These are phyloP conservation scores for Cladorrhinum sp. DNA, from an alignment of 2,329 filamentous ascomycete species.

Conservation along the genomic window DNA sequence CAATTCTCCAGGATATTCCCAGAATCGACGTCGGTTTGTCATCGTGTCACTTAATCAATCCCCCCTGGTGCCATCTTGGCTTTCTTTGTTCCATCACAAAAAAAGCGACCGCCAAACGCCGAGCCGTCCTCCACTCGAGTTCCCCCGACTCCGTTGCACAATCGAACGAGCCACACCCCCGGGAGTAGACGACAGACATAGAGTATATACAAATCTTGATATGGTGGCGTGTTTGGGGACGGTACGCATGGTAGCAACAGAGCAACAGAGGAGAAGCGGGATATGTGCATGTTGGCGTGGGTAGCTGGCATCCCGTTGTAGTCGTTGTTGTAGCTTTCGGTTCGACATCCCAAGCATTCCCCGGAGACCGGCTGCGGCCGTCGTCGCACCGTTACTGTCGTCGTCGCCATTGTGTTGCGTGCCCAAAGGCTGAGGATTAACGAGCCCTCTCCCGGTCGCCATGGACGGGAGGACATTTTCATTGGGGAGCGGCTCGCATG, in stretches of 20 bases:
- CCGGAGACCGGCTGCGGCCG: neutral
- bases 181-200: neutral
- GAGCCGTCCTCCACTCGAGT: neutral
- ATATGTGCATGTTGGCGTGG: neutral
- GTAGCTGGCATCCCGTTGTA: neutral
- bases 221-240: neutral
- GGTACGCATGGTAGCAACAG: neutral
- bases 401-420: slow-evolving; percentile 1
- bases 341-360: neutral
- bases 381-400: neutral
- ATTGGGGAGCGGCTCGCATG: slow-evolving; percentile 26
- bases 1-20: too few species aligned
- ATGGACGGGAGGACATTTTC: slow-evolving; percentile 31
- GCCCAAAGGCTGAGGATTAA: slow-evolving; percentile 16
- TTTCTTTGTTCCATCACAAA: neutral
- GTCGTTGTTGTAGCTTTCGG: neutral
- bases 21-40: too few species aligned
- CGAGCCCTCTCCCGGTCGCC: slow-evolving; percentile 22
- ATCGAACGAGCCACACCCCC: neutral
- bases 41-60: too few species aligned
- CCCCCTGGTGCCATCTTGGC: neutral
- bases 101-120: neutral
- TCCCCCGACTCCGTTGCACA: neutral
- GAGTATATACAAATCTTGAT: neutral
- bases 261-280: neutral